Base-by-base conservation (phyloP, 192 early-diverging fungal genomes). In the Dissophora globulifera region DNA sequence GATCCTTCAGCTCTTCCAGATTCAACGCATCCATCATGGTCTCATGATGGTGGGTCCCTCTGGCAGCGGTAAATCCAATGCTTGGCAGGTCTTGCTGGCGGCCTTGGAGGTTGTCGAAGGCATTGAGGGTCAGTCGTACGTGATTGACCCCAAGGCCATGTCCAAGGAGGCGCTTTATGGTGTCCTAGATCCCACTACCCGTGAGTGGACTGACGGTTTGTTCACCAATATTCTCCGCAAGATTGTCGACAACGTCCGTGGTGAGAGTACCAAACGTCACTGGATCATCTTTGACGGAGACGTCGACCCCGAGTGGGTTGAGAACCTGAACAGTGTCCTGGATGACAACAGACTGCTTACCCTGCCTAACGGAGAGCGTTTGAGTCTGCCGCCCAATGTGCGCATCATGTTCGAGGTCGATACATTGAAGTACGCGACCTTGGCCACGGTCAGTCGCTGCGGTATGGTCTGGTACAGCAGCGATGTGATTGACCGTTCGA, bases 211-310 rank as follows among this genome's bases (percentile, higher is more conserved):
- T 7, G 98, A 99, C 69, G 97, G 98, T 48, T 81, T 99, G 32
- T 99, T 99, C 66, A 99, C 98, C 31, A 93, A 96, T 53, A 90
- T 98, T 49, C 84, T 99, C 58, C 90, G 98, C 55, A 96, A 97
- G 80, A 99, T 98, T 69, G 89, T 99, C 20, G 97, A 98, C 75
- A 96, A 98, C 54, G 95, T 98, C 19, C 92, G 98, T 62, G 98
- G 98, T 53, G 97, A 99, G 83, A 92, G 89, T 62, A 50, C 79
- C 11, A 93, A 92, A 72, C 91, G 98, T 25, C 97, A 99, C 72
- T 99, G 98, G 98, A 98, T 99, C 64, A 92, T 99, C 23, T 99
- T 99, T 81, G 98, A 99, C 80, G 98, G 97, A 76, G 97, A 99
- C 81, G 96, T 99, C 7, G 98, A 99, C 83, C 97, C 98, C 22